Percentiles rank a stretch among this genome's conserved stretches.
Evolutionary conservation across 2,329 filamentous ascomycete genomes (phyloP).

Genomic region (Trichocomaceae sp.): DNA sequence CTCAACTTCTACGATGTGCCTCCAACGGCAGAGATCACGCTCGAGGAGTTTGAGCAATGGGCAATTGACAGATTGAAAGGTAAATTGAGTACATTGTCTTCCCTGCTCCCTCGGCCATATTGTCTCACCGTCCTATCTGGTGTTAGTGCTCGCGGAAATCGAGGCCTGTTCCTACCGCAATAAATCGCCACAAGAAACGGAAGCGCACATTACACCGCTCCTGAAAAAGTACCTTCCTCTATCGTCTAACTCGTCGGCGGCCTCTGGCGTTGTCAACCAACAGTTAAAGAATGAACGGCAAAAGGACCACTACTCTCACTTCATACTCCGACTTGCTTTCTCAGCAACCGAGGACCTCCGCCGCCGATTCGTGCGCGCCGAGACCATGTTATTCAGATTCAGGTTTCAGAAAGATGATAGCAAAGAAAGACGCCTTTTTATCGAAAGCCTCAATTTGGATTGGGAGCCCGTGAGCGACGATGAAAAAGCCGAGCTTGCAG

Average conservation of each 20-base stretch:
- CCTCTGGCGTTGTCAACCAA: constrained; percentile 43
- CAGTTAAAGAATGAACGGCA: constrained; percentile 65
- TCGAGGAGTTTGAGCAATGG: constrained; percentile 99
- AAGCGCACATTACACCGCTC: constrained; percentile 73
- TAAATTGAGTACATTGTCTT: constrained; percentile 26
- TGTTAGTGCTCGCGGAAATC: constrained; percentile 45
- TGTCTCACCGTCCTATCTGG: constrained; percentile 9
- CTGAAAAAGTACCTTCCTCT: constrained; percentile 83
- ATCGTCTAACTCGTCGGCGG: constrained; percentile 63
- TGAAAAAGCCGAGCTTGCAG: constrained; percentile 63
- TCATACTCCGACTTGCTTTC: constrained; percentile 90
- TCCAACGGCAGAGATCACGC: constrained; percentile 86
- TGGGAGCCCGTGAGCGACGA: constrained; percentile 77
- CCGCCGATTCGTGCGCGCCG: constrained; percentile 75
- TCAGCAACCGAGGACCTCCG: constrained; percentile 85
- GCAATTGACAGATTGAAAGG: constrained; percentile 84
- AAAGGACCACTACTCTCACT: constrained; percentile 97
- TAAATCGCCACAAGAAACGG: constrained; percentile 73
- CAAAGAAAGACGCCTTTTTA: constrained; percentile 67
- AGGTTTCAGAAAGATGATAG: constrained; percentile 71
- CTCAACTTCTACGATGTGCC: constrained; percentile 88
- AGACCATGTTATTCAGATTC: constrained; percentile 82
- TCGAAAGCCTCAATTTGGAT: constrained; percentile 68
- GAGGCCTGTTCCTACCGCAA: constrained; percentile 96
- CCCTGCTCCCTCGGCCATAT: not conserved